Conservation (phyloP, 2,329 filamentous ascomycete species). For the Triangularia verruculosa region DNA sequence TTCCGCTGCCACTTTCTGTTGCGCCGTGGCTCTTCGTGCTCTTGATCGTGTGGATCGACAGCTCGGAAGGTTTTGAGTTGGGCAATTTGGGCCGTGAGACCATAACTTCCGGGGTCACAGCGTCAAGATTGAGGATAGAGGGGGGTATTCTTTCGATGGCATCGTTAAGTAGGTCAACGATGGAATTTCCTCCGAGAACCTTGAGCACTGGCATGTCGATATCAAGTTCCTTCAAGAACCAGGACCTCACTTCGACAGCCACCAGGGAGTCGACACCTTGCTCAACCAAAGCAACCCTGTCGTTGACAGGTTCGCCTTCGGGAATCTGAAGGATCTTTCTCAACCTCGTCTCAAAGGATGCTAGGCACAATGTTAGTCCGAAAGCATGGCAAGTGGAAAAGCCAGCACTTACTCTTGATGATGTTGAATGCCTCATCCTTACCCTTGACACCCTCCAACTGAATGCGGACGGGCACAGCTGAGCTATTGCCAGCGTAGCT, state of each 20-base stretch:
- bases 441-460: background rate
- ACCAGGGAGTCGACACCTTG: conserved; percentile 32
- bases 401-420: background rate
- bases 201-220: conserved; percentile 33
- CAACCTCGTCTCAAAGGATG: background rate
- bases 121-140: no score
- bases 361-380: background rate
- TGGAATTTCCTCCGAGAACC: conserved; percentile 27
- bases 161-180: background rate
- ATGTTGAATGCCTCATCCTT: background rate
- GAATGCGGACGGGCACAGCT: background rate
- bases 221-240: conserved; percentile 36
- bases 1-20: no score
- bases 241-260: conserved; percentile 37
- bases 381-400: background rate
- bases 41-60: no score
- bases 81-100: no score
- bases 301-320: background rate
- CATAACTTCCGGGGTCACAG: no score
- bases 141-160: background rate
- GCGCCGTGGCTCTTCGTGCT: no score
- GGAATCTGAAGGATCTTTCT: background rate
- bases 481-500: background rate
- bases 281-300: background rate
- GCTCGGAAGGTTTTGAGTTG: no score